These are phyloP conservation scores for Alisma plantagoaquatica DNA, from an alignment of 106 monocot genomes.

Conservation along the genomic window DNA sequence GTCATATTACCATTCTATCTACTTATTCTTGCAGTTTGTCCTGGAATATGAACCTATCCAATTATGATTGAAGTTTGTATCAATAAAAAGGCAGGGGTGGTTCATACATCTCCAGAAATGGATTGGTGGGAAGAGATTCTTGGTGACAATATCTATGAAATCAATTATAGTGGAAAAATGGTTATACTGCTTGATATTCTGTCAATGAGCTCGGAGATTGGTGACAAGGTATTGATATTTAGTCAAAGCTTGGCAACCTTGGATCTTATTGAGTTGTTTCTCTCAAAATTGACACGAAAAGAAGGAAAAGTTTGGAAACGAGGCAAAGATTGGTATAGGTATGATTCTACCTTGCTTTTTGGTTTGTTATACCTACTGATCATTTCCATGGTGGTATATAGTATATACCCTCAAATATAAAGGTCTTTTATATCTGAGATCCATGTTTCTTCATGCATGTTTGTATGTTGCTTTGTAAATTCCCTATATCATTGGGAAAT, in stretches of 20 bases:
- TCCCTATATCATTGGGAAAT: no score
- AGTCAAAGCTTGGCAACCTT: slow-evolving; percentile 90
- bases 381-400: no score
- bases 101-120: slow-evolving; percentile 30
- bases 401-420: no score
- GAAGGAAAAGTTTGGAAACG: slow-evolving; percentile 87
- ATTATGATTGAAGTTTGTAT: slow-evolving; percentile 14
- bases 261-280: slow-evolving; percentile 80
- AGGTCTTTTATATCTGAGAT: no score
- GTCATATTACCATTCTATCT: not conserved
- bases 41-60: not conserved
- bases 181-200: slow-evolving; percentile 89
- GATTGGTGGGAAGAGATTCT: slow-evolving; percentile 85
- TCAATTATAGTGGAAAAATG: slow-evolving; percentile 93
- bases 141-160: slow-evolving; percentile 66
- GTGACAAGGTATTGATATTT: slow-evolving; percentile 91
- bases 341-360: no score
- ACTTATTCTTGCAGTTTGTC: no score
- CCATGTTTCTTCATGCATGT: no score
- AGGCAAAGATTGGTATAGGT: slow-evolving; percentile 99
- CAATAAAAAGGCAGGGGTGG: not conserved
- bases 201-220: slow-evolving; percentile 65
- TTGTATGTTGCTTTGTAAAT: no score
- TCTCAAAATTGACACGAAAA: slow-evolving; percentile 50
- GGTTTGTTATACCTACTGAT: no score